phyloP scores from a whole-genome alignment of 169 alveolate species.

The Babesia caballi region DNA sequence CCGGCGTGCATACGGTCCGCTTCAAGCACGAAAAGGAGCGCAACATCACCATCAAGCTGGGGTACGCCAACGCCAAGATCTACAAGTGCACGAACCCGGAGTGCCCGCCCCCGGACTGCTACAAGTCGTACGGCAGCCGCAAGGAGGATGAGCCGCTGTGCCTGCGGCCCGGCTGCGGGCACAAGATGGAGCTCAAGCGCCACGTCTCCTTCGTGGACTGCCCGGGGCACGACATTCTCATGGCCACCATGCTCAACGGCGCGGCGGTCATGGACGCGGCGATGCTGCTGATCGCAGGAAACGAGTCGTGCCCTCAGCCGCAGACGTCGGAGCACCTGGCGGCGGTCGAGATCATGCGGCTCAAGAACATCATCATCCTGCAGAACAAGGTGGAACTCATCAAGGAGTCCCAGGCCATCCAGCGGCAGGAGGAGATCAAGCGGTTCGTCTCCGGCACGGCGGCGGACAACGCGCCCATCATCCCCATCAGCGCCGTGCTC shows the following conservation, averaged over 20 bases:
- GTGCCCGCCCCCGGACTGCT: constrained; percentile 95
- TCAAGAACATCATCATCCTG: constrained; percentile 94
- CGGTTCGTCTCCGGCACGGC: constrained; percentile 89
- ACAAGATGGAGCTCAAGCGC: constrained; percentile 81
- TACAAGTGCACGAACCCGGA: constrained; percentile 94
- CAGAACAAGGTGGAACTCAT: constrained; percentile 98
- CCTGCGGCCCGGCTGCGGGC: constrained; percentile 81
- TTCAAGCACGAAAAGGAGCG: constrained; percentile 94
- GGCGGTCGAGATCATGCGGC: constrained; percentile 98
- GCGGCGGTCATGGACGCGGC: constrained; percentile 99
- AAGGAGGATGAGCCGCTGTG: constrained; percentile 92
- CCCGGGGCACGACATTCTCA: constrained; percentile 99
- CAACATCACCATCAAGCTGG: constrained; percentile 96
- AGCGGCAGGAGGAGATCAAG: constrained; percentile 93
- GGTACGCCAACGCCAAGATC: constrained; percentile 99
- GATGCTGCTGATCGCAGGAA: constrained; percentile 93
- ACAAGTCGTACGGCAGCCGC: constrained; percentile 88
- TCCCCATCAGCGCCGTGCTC: constrained; percentile 94
- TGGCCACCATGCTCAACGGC: constrained; percentile 99
- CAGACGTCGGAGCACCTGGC: constrained; percentile 99
- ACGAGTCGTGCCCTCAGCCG: constrained; percentile 96
- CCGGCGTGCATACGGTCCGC: constrained; percentile 95
- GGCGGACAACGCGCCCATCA: constrained; percentile 97
- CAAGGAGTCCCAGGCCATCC: constrained; percentile 92
- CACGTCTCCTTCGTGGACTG: constrained; percentile 99